Conservation (phyloP, 257 asterid species). For the Leptodermis oblonga region DNA sequence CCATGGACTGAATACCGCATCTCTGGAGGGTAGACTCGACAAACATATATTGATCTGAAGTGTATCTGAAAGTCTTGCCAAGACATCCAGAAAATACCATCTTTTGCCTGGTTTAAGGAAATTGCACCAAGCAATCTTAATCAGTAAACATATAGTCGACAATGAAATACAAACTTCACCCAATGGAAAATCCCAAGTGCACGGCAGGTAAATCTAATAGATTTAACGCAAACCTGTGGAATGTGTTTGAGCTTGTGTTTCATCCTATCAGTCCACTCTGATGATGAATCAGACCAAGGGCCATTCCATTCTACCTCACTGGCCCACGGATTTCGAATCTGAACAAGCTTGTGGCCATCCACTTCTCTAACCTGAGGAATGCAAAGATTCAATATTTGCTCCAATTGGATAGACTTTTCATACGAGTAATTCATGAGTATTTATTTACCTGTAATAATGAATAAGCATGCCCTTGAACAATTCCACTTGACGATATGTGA, state of each 20-base stretch:
- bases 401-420: constrained; percentile 2
- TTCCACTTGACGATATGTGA: constrained; percentile 93
- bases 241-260: constrained; percentile 92
- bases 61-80: constrained; percentile 99
- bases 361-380: constrained; percentile 71
- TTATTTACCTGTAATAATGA: constrained; percentile 83
- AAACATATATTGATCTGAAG: constrained; percentile 91
- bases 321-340: constrained; percentile 99
- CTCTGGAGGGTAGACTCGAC: constrained; percentile 98
- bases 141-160: background rate
- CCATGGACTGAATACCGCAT: constrained; percentile 94
- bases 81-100: constrained; percentile 99
- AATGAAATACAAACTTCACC: background rate
- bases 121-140: background rate
- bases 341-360: constrained; percentile 89
- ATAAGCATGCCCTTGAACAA: constrained; percentile 99
- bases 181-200: background rate
- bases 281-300: constrained; percentile 96
- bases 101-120: constrained; percentile 60
- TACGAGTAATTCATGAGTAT: background rate
- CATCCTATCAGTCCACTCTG: constrained; percentile 99
- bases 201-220: background rate
- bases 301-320: constrained; percentile 99
- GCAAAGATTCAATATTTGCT: constrained; percentile 6
- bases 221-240: constrained; percentile 54